Evolutionary conservation across 2,329 filamentous ascomycete species (phyloP), one percentile per base, ranked within the genome.

Genomic region (Diatrype stigma): DNA sequence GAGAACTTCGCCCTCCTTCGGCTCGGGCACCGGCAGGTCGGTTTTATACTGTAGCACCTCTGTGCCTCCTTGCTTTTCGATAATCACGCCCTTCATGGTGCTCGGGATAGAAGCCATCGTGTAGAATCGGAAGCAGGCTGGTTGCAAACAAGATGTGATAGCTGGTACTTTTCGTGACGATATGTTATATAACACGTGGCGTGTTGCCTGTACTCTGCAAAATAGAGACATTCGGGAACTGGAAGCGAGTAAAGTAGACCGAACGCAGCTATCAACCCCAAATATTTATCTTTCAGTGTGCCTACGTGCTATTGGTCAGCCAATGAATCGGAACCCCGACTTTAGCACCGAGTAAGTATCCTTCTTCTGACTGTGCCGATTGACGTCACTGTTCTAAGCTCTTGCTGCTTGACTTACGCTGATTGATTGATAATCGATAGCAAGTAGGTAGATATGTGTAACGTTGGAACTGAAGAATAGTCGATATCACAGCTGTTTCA

Each of bases 21-120:
- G 81, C 46, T 77, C 72, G 0, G 90, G 89, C 1, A 96, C 81
- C 6, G 87, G 84, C 3, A 90, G 67, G 63, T 90, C 82, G 17
- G 82, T 82, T 62, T 79, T 86, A 70, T 86, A 84, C 63, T 90
- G 74, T 19, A 93, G 73, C 21, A 90, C 87, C 42, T 90, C 87
- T 1, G 79, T 75, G 8, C 85, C 87, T 53, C 89, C 89, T 19
- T 77, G 88, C 74, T 87, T 83, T 60, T 86, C 81, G 60, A 91
- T 82, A 45, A 86, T 73, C 55, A 95, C 76, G 51, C 83, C 88
- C 63, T 86, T 85, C 86, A 90, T 90, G 37, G 81, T 85, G 55
- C 76, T 76, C 21, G 85, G 85, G 44, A 86, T 59, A 34, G 74
- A 67, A 26, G 64, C 58, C 64, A 66, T 66, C 28, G 49, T 56